Evolutionary conservation across 495 filamentous ascomycete genomes (phyloP), one percentile per base, ranked within the genome.

Genomic region (Penicillium alfredii): DNA sequence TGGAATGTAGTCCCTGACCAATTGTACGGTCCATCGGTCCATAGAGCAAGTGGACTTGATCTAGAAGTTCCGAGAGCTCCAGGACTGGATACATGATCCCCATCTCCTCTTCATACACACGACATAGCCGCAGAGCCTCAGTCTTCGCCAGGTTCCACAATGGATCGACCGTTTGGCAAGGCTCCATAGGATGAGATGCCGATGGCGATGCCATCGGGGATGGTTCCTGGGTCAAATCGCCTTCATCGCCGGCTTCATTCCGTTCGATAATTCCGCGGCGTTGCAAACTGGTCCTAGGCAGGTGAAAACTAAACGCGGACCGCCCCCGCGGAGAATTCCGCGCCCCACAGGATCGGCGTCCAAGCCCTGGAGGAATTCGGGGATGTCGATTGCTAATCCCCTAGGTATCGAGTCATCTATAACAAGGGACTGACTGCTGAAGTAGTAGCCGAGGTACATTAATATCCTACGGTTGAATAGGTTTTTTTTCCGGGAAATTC

Each of bases 71-170:
- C 12, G 81, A 66, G 19, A 88, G 76, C 37, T 82, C 68, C 16
- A 89, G 46, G 4, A 92, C 73, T 0, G 86, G 86, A 55, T 92
- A 94, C 86, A 92, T 92, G 33, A 86, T 70, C 2, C 84, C 84
- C 59, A 92, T 80, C 56, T 92, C 88, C 52, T 93, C 85, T 37
- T 89, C 80, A 45, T 86, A 86, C 2, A 89, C 71, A 3, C 69
- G 58, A 46, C 83, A 84, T 8, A 93, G 66, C 5, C 84, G 74
- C n/a, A 84, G 49, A 30, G 86, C 79, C 47, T 94, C 85, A 12
- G 79, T 66, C 49, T 81, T 82, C n/a, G 67, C 63, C 12, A 88
- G 66, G n/a, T 72, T 66, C 82, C 84, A 88, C 10, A 94, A 64
- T 1, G 86, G 84, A 61, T 93, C 86, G 33, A 62, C 71, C 21